phyloP scores from a whole-genome alignment of 1,139 yeast species.

The Casaregolazyma suthepensis region DNA sequence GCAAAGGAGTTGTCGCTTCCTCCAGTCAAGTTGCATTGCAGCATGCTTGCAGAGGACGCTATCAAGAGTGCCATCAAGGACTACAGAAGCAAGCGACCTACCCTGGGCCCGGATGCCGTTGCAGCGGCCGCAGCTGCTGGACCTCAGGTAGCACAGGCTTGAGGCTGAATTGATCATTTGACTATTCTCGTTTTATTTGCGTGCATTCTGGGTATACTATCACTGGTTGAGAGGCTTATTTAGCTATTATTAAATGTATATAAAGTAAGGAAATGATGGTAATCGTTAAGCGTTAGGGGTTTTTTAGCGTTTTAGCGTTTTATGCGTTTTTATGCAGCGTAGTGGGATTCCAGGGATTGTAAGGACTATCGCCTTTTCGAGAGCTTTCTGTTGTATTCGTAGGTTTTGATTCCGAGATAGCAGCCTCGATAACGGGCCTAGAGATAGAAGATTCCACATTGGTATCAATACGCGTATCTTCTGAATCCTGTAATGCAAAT shows the following conservation, averaged over 20 bases:
- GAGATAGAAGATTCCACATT: too few relatives aligned
- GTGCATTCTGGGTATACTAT: background rate
- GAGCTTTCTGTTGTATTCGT: background rate
- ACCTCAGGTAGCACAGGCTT: constrained; percentile 10
- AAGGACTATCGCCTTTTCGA: background rate
- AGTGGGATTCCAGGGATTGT: background rate
- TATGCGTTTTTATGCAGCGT: background rate
- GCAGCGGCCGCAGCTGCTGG: constrained; percentile 10
- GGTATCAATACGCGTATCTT: background rate
- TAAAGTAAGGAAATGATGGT: background rate
- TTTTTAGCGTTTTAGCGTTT: too few relatives aligned
- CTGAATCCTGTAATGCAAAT: background rate
- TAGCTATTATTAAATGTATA: background rate
- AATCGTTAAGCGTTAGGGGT: too few relatives aligned
- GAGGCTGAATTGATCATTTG: background rate
- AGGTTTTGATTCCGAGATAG: background rate
- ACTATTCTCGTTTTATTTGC: background rate
- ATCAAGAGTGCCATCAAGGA: constrained; percentile 96
- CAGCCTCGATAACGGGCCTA: too few relatives aligned
- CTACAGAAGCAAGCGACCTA: constrained; percentile 63
- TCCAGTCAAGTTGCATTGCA: constrained; percentile 94
- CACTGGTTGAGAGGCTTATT: background rate
- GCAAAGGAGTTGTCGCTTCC: constrained; percentile 92
- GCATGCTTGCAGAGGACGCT: constrained; percentile 98
- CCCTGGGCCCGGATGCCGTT: constrained; percentile 34